Base-by-base conservation (phyloP, 176 grass and related monocot species). In the Avena insularis region DNA sequence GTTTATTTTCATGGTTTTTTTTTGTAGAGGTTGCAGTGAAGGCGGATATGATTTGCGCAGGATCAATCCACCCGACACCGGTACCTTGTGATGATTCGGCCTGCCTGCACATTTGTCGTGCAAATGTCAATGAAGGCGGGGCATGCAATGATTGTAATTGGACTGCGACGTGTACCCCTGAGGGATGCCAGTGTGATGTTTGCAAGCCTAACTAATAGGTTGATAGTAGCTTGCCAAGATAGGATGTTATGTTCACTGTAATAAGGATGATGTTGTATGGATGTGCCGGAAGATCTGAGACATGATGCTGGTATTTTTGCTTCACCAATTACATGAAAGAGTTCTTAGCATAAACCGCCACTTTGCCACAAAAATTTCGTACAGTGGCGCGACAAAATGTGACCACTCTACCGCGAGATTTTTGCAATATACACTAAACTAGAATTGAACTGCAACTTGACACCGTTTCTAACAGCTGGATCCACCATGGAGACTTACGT, bases 31-130 rank as follows among this genome's bases (percentile, higher is more conserved):
- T 6, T 48, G 70, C 20, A 14, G 70, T 73, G 70, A 47, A 73
- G 70, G 70, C 70, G 20, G 70, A 62, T 25, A n/a, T 23, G 5
- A 13, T 13, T 8, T 73, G 43, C 12, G 0, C 40, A 13, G 70
- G 4, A n/a, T 73, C 43, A 11, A 6, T 73, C 23, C 70, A 73
- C 43, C 12, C n/a, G 10, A 47, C 70, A 40, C 70, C 20, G 20
- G 2, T 73, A 73, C 19, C 19, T 1, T 73, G 70, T 23, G 70
- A 73, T 73, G 10, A 1, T 5, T 5, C 43, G 12, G 70, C 40
- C 7, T 73, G 70, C 70, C 70, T 73, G 20, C 70, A 73, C 70
- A 73, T 73, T 48, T 73, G 70, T 46, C 70, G 70, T 46, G 70
- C 2, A 5, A 2, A 73, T 47, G 70, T 21, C 10, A 73, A 73